phyloP scores from a whole-genome alignment of 768 basidiomycete species.

The Sporobolomyces roseus region DNA sequence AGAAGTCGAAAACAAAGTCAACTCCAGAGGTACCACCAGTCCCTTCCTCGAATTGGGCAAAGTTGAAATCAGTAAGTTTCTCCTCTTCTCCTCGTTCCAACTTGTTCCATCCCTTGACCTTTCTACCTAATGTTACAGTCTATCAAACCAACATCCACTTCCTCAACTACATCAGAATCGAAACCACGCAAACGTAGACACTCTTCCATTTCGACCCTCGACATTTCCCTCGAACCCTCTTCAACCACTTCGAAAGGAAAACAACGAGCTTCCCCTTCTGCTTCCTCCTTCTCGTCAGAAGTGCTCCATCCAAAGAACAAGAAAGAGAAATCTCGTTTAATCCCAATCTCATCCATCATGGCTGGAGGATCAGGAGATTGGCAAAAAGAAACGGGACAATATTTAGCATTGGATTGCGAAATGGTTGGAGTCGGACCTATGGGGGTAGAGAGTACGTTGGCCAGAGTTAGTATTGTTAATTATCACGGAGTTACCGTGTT shows the following conservation, averaged over 20 bases:
- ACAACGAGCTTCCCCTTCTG: not conserved
- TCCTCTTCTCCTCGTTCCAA: not conserved
- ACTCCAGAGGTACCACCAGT: slow-evolving; percentile 42
- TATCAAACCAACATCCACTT: slow-evolving; percentile 9
- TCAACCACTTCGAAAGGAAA: slow-evolving; percentile 35
- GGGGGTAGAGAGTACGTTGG: slow-evolving; percentile 75
- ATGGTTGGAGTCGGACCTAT: slow-evolving; percentile 94
- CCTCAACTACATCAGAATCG: slow-evolving; percentile 27
- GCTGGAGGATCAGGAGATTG: slow-evolving; percentile 20
- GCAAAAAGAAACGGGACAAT: slow-evolving; percentile 47
- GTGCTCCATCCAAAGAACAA: not conserved
- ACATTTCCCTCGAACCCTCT: too few species aligned
- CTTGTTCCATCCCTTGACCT: not conserved
- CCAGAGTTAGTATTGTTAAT: slow-evolving; percentile 85
- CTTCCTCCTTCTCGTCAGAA: too few species aligned
- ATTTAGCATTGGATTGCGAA: slow-evolving; percentile 87
- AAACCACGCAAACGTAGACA: slow-evolving; percentile 32
- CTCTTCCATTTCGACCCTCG: slow-evolving; percentile 28
- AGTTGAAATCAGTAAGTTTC: too few species aligned
- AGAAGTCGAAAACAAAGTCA: slow-evolving; percentile 37
- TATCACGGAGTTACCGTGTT: slow-evolving; percentile 73
- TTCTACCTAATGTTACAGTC: slow-evolving; percentile 9
- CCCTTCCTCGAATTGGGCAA: slow-evolving; percentile 62
- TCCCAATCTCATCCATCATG: slow-evolving; percentile 34
- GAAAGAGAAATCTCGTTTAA: too few species aligned